A percentile compares a stretch with the other conserved stretches of the same genome.
phyloP scores from a whole-genome alignment of 1,139 yeast species.

The Hemisphaericaspora subhashii region DNA sequence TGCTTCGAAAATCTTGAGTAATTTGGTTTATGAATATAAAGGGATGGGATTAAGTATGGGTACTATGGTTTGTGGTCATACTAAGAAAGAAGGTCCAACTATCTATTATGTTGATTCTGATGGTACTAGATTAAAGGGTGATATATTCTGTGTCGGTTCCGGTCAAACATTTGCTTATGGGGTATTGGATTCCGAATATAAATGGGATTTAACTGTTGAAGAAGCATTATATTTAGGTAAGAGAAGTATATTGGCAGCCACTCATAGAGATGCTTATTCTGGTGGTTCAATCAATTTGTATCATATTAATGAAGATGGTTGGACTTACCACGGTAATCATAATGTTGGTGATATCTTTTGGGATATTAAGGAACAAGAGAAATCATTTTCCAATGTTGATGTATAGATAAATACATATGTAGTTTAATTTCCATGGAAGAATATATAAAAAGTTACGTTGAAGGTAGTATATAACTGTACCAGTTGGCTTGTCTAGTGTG shows the following conservation, averaged over 20 bases:
- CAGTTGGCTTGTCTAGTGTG: not conserved
- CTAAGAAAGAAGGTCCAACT: slow-evolving; percentile 93
- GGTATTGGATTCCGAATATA: slow-evolving; percentile 88
- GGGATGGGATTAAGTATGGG: slow-evolving; percentile 99
- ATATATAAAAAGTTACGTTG: not conserved
- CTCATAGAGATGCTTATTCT: slow-evolving; percentile 97
- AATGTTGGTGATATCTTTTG: slow-evolving; percentile 91
- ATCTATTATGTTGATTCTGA: slow-evolving; percentile 96
- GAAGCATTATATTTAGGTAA: slow-evolving; percentile 94
- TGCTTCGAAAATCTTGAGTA: slow-evolving; percentile 89
- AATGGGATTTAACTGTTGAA: slow-evolving; percentile 86
- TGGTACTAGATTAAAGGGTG: slow-evolving; percentile 94
- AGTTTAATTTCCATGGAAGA: not conserved
- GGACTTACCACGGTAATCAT: slow-evolving; percentile 94
- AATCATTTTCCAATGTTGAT: slow-evolving; percentile 86
- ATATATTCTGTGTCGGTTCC: slow-evolving; percentile 95
- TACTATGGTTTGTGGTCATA: slow-evolving; percentile 97
- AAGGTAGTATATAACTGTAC: too few species aligned
- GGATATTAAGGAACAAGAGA: slow-evolving; percentile 85
- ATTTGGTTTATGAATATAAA: slow-evolving; percentile 88
- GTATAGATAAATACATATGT: slow-evolving; percentile 32
- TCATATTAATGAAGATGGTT: slow-evolving; percentile 90
- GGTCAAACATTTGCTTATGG: slow-evolving; percentile 99
- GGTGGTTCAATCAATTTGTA: slow-evolving; percentile 95
- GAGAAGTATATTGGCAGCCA: slow-evolving; percentile 94